phyloP scores from a whole-genome alignment of 139 green algal species.

The Picochlorum costavermella region DNA sequence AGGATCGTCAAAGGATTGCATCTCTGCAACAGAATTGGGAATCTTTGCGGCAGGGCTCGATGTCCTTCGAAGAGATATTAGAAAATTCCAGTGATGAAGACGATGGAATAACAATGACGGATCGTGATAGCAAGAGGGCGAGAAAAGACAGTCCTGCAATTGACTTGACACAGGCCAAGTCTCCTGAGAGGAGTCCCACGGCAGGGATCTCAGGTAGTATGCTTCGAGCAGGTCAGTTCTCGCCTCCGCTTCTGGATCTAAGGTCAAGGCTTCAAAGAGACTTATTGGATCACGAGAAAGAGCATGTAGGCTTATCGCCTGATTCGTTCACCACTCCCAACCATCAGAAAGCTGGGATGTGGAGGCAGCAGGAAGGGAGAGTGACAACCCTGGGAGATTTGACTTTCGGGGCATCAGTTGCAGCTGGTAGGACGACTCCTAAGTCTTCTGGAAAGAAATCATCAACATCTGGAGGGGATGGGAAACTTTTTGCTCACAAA shows the following conservation, averaged over 20 bases:
- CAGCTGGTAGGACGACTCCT: conserved; percentile 2
- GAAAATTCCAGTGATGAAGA: not conserved
- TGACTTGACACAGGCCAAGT: no score
- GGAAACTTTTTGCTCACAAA: not conserved
- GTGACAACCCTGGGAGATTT: not conserved
- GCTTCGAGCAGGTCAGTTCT: no score
- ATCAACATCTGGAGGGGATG: not conserved
- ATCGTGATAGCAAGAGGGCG: no score
- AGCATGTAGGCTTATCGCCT: no score
- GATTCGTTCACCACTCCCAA: not conserved
- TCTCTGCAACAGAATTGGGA: not conserved
- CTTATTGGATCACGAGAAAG: no score
- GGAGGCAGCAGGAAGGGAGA: conserved; percentile 1
- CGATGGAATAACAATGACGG: no score
- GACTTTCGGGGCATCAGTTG: conserved; percentile 3
- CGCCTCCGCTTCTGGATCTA: no score
- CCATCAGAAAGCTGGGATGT: not conserved
- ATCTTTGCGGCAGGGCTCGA: not conserved
- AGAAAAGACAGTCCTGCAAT: no score
- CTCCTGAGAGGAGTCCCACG: no score
- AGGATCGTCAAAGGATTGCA: not conserved
- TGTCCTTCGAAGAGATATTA: not conserved
- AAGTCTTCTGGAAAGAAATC: not conserved
- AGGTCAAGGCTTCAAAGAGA: no score
- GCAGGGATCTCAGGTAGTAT: no score